Conservation (phyloP, 2,329 filamentous ascomycete genomes). For the Periconia macrospinosa region DNA sequence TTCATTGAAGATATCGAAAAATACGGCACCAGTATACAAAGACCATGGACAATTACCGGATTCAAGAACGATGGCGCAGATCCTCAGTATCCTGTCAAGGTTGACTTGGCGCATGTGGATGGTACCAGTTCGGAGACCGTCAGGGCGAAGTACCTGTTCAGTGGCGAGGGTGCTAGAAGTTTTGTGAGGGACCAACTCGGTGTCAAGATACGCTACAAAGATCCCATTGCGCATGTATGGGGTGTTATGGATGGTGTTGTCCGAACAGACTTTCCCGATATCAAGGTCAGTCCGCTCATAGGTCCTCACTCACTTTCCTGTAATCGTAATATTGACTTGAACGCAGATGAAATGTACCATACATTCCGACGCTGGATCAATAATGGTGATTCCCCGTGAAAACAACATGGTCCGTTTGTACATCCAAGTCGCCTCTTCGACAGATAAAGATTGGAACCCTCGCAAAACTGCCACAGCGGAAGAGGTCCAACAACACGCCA, state of each 20-base stretch:
- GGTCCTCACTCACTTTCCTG: not conserved
- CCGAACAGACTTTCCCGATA: conserved; percentile 64
- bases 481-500: conserved; percentile 61
- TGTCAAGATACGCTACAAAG: conserved; percentile 66
- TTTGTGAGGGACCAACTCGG: conserved; percentile 65
- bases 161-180: conserved; percentile 63
- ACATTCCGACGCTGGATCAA: conserved; percentile 64
- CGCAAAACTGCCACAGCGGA: conserved; percentile 62
- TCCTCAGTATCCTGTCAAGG: conserved; percentile 76
- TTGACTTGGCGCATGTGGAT: conserved; percentile 75
- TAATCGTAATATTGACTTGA: conserved; percentile 13
- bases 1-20: conserved; percentile 65
- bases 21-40: conserved; percentile 58
- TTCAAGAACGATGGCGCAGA: conserved; percentile 64
- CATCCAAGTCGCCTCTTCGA: conserved; percentile 64
- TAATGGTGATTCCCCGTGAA: conserved; percentile 64
- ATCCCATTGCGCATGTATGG: conserved; percentile 66
- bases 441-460: conserved; percentile 63
- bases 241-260: conserved; percentile 69
- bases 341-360: conserved; percentile 67
- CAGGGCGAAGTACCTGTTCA: conserved; percentile 64
- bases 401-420: conserved; percentile 59
- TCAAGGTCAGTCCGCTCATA: conserved; percentile 49
- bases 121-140: conserved; percentile 69
- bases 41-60: conserved; percentile 64